Evolutionary conservation across 2,329 filamentous ascomycete genomes (phyloP).

Genomic region (Tetracladium maxilliforme): DNA sequence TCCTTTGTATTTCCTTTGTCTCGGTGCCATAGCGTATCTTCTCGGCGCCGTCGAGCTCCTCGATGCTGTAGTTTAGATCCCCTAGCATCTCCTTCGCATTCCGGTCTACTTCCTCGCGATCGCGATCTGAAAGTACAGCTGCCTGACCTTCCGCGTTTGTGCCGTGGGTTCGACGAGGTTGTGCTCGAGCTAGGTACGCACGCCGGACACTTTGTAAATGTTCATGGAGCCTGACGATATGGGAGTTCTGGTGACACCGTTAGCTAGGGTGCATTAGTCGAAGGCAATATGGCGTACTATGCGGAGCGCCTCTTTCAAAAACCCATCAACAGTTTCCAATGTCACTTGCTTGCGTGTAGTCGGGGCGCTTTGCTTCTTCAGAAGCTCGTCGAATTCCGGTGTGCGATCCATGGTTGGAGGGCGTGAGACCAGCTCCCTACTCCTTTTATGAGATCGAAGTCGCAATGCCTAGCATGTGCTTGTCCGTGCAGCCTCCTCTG

Average conservation of each 20-base stretch:
- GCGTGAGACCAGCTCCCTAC: too few relatives aligned
- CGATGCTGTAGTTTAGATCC: conserved; percentile 71
- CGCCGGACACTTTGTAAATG: conserved; percentile 77
- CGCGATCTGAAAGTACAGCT: conserved; percentile 59
- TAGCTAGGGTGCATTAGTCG: conserved; percentile 6
- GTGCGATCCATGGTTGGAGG: conserved; percentile 45
- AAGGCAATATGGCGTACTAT: conserved; percentile 45
- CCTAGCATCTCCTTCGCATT: conserved; percentile 76
- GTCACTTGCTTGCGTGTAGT: conserved; percentile 16
- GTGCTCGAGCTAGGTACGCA: conserved; percentile 75
- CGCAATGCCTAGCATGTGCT: too few relatives aligned
- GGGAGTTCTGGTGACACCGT: conserved; percentile 48
- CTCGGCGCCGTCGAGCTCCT: conserved; percentile 68
- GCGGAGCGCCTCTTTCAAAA: conserved; percentile 84
- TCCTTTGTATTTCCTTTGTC: conserved; percentile 54
- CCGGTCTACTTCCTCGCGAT: conserved; percentile 77
- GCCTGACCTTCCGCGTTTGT: conserved; percentile 11
- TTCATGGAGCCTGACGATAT: conserved; percentile 65
- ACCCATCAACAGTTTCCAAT: conserved; percentile 56
- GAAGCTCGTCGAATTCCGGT: conserved; percentile 50
- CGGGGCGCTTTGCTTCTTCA: conserved; percentile 41
- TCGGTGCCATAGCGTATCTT: conserved; percentile 67
- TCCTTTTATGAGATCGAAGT: too few relatives aligned
- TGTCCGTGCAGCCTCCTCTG: too few relatives aligned
- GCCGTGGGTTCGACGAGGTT: conserved; percentile 25